Conservation (phyloP, 2,329 filamentous ascomycete genomes). For the Teratosphaeriaceae sp. region DNA sequence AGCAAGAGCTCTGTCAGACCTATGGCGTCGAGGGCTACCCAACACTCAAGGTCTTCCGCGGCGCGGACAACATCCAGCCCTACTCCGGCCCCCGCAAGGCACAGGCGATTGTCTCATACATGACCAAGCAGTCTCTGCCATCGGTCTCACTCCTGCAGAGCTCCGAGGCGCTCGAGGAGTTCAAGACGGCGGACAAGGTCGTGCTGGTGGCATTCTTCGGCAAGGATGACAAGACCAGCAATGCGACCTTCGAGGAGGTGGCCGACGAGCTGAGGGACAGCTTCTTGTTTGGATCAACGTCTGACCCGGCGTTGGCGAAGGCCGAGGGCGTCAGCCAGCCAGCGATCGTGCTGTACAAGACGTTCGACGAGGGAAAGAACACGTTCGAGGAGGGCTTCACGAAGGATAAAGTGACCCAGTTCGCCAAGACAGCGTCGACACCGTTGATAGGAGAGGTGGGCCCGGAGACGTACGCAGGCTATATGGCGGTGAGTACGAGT, state of each 20-base stretch:
- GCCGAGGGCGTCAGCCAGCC: constrained; percentile 84
- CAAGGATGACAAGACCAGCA: constrained; percentile 72
- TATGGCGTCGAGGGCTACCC: constrained; percentile 96
- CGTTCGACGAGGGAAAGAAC: constrained; percentile 93
- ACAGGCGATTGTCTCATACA: constrained; percentile 71
- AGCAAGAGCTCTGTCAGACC: constrained; percentile 82
- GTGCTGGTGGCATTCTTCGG: constrained; percentile 86
- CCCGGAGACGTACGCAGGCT: constrained; percentile 90
- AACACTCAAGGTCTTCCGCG: constrained; percentile 98
- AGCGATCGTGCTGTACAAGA: constrained; percentile 90
- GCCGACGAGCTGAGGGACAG: constrained; percentile 74
- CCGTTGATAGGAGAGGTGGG: constrained; percentile 93
- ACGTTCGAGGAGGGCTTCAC: constrained; percentile 77
- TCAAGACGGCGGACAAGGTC: constrained; percentile 97
- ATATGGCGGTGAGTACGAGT: constrained; percentile 66
- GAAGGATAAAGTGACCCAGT: constrained; percentile 69
- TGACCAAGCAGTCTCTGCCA: constrained; percentile 96
- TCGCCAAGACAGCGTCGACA: constrained; percentile 77
- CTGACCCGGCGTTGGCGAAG: constrained; percentile 77
- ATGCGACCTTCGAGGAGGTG: constrained; percentile 73
- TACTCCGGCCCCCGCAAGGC: constrained; percentile 90
- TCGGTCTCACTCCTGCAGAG: constrained; percentile 78
- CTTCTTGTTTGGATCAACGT: constrained; percentile 87
- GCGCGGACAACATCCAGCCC: constrained; percentile 68
- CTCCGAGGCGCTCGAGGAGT: constrained; percentile 74